Evolutionary conservation across 1,284 basidiomycete species (phyloP).

Genomic region (Xanthoconium separans): DNA sequence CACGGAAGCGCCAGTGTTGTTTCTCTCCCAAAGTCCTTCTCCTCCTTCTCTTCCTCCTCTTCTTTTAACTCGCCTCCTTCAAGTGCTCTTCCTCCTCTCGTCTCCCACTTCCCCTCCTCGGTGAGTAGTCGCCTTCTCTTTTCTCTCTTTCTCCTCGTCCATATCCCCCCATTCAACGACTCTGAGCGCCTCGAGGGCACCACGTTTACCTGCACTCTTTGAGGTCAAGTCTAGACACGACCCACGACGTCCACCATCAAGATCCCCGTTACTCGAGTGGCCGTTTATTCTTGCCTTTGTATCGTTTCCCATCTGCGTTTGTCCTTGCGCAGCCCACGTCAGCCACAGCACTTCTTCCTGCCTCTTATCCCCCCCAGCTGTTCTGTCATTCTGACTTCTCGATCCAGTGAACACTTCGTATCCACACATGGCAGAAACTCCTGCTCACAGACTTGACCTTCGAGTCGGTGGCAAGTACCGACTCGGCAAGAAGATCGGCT

Average conservation of each 20-base stretch:
- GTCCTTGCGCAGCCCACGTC: constrained; percentile 16
- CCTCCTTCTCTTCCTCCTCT: constrained; percentile 33
- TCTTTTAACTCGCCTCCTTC: constrained; percentile 23
- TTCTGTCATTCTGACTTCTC: constrained; percentile 8
- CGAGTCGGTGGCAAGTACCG: constrained; percentile 98
- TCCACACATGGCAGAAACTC: constrained; percentile 61
- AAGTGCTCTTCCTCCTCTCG: constrained; percentile 21
- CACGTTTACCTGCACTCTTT: constrained; percentile 25
- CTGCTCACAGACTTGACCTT: constrained; percentile 83
- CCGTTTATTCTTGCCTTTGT: neutral
- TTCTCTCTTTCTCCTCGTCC: constrained; percentile 4
- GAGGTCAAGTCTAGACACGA: constrained; percentile 6
- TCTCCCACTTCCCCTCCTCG: constrained; percentile 10
- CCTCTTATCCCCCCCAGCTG: constrained; percentile 10
- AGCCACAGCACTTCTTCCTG: constrained; percentile 27
- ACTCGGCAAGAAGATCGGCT: constrained; percentile 99
- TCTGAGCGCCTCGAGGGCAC: constrained; percentile 27
- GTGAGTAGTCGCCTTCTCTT: constrained; percentile 23
- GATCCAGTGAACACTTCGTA: constrained; percentile 13
- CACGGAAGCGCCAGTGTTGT: constrained; percentile 33
- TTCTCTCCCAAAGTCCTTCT: constrained; percentile 31
- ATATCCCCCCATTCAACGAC: constrained; percentile 1
- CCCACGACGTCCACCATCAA: constrained; percentile 6
- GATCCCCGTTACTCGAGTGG: neutral
- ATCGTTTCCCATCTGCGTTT: neutral